Conservation (phyloP, 1,139 yeast genomes). For the Torulaspora globosa region DNA sequence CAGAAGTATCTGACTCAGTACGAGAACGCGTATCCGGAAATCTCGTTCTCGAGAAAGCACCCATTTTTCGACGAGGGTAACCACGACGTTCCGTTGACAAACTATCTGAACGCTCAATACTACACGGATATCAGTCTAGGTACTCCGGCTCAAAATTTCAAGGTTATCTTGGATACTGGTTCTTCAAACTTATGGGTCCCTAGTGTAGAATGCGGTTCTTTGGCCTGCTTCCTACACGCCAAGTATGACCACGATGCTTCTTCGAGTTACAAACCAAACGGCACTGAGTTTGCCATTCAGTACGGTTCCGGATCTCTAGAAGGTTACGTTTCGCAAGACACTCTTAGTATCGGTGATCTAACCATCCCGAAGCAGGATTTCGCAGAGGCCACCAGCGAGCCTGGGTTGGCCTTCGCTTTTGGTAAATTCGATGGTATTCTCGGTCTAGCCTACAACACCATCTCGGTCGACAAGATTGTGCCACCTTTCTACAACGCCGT, state of each 20-base stretch:
- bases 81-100: constrained; percentile 78
- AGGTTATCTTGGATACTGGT: constrained; percentile 91
- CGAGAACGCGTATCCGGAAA: constrained; percentile 44
- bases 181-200: constrained; percentile 98
- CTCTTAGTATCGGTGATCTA: constrained; percentile 75
- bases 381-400: constrained; percentile 95
- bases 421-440: constrained; percentile 97
- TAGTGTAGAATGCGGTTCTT: constrained; percentile 76
- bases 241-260: constrained; percentile 83
- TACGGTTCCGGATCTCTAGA: constrained; percentile 92
- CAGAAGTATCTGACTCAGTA: constrained; percentile 63
- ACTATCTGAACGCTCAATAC: constrained; percentile 92
- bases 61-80: constrained; percentile 36
- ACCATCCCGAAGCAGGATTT: constrained; percentile 82
- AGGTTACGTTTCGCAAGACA: constrained; percentile 86
- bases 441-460: constrained; percentile 89
- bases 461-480: constrained; percentile 79
- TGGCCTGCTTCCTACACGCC: constrained; percentile 90
- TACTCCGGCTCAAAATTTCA: constrained; percentile 88
- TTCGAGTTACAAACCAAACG: constrained; percentile 77
- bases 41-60: constrained; percentile 28
- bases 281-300: constrained; percentile 74
- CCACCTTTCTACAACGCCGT: constrained; percentile 94
- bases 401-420: constrained; percentile 96
- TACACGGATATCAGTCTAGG: constrained; percentile 86